These are phyloP conservation scores for Cladochytrium replicatum DNA, from an alignment of 192 early-diverging fungal species.

Conservation along the genomic window DNA sequence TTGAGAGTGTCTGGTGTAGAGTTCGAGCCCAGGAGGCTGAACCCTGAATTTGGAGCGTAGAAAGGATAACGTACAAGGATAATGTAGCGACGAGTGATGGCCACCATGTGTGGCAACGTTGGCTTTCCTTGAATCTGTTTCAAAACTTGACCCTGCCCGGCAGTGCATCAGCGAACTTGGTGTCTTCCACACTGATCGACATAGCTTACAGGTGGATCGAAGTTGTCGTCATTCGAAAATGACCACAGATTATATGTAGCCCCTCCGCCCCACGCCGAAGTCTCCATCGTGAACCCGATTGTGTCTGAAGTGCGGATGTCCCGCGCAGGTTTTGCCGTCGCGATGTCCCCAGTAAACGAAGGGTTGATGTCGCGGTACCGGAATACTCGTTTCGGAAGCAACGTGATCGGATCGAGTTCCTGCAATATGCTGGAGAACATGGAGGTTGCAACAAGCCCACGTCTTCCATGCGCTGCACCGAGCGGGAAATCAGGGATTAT, in stretches of 20 bases:
- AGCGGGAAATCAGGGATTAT: conserved; percentile 19
- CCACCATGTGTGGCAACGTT: conserved; percentile 10
- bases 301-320: not conserved
- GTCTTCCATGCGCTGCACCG: not conserved
- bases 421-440: conserved; percentile 8
- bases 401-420: conserved; percentile 21
- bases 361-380: conserved; percentile 17
- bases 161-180: not conserved
- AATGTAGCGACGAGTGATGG: conserved; percentile 15
- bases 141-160: conserved; percentile 10
- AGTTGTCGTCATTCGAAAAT: conserved; percentile 3
- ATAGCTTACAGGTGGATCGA: conserved; percentile 15
- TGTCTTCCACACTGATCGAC: no score
- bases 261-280: not conserved
- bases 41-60: no score
- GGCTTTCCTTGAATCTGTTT: conserved; percentile 2
- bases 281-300: conserved; percentile 15
- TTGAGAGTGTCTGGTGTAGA: not conserved
- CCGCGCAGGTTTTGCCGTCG: not conserved
- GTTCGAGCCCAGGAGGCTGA: not conserved
- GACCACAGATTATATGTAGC: conserved; percentile 14
- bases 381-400: conserved; percentile 16
- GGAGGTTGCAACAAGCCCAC: conserved; percentile 10
- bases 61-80: conserved; percentile 16
- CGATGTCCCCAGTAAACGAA: conserved; percentile 9